Evolutionary conservation across 1,139 yeast genomes (phyloP).

Genomic region (Yamadazyma atmosphaerica): DNA sequence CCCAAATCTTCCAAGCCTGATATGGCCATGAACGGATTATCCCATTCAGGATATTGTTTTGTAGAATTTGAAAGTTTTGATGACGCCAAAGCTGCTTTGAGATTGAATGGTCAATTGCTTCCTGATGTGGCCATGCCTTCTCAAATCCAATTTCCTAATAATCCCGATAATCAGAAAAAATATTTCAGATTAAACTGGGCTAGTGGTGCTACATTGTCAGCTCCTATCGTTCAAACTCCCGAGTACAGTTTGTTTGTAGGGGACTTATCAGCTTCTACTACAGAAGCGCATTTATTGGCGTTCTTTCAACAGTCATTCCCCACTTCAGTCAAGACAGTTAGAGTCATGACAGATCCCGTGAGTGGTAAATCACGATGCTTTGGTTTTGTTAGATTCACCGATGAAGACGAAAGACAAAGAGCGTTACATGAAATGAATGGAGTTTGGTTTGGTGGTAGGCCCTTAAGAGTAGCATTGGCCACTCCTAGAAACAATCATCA

Average conservation of each 20-base stretch:
- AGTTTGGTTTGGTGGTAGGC: conserved; percentile 71
- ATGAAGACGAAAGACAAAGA: conserved; percentile 61
- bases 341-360: conserved; percentile 74
- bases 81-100: conserved; percentile 65
- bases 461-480: conserved; percentile 71
- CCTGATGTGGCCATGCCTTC: conserved; percentile 57
- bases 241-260: conserved; percentile 77
- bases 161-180: conserved; percentile 57
- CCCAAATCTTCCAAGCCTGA: conserved; percentile 37
- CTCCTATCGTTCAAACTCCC: conserved; percentile 50
- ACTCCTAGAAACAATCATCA: conserved; percentile 45
- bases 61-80: conserved; percentile 63
- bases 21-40: conserved; percentile 26
- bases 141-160: conserved; percentile 41
- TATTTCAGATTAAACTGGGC: conserved; percentile 75
- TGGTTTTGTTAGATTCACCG: conserved; percentile 72
- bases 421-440: conserved; percentile 76
- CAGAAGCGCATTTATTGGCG: conserved; percentile 67
- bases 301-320: conserved; percentile 64
- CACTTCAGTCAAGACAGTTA: conserved; percentile 62
- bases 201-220: conserved; percentile 59
- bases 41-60: conserved; percentile 76
- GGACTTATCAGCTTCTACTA: conserved; percentile 70
- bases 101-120: conserved; percentile 62
- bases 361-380: conserved; percentile 74